Conservation (phyloP, 805 yeast species). For the Starmera amethionina region DNA sequence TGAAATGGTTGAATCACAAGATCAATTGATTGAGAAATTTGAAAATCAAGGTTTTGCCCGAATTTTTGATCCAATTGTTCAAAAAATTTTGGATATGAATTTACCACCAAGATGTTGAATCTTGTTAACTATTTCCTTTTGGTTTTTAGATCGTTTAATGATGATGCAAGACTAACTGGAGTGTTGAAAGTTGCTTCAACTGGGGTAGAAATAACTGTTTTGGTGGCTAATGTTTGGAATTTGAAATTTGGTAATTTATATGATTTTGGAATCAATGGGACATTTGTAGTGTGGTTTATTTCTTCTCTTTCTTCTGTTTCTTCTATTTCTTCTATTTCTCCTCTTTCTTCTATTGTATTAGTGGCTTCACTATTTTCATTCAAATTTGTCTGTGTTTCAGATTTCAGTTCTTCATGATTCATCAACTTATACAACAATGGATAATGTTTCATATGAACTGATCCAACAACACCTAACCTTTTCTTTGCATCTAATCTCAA, state of each 20-base stretch:
- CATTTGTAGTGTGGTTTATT: too few species aligned
- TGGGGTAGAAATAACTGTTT: too few species aligned
- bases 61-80: slow-evolving; percentile 37
- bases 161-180: too few species aligned
- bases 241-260: too few species aligned
- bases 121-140: too few species aligned
- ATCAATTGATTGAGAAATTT: slow-evolving; percentile 26
- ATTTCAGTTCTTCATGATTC: slow-evolving; percentile 1
- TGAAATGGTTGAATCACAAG: slow-evolving; percentile 64
- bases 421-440: slow-evolving; percentile 26
- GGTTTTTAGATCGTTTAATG: too few species aligned
- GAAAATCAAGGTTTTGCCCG: slow-evolving; percentile 21
- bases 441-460: slow-evolving; percentile 34
- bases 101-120: slow-evolving; percentile 15
- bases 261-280: too few species aligned
- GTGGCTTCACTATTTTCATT: slow-evolving; percentile 4
- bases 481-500: slow-evolving; percentile 24
- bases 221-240: too few species aligned
- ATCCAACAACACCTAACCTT: slow-evolving; percentile 23
- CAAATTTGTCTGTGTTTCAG: slow-evolving; percentile 1
- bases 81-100: slow-evolving; percentile 22
- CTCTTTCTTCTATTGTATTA: not conserved
- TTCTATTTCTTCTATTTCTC: not conserved
- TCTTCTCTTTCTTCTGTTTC: too few species aligned
- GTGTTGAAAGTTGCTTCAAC: too few species aligned